A percentile compares a stretch with the other conserved stretches of the same genome.
phyloP scores from a whole-genome alignment of 352 stramenopile genomes.

The Globisporangium middletonii region DNA sequence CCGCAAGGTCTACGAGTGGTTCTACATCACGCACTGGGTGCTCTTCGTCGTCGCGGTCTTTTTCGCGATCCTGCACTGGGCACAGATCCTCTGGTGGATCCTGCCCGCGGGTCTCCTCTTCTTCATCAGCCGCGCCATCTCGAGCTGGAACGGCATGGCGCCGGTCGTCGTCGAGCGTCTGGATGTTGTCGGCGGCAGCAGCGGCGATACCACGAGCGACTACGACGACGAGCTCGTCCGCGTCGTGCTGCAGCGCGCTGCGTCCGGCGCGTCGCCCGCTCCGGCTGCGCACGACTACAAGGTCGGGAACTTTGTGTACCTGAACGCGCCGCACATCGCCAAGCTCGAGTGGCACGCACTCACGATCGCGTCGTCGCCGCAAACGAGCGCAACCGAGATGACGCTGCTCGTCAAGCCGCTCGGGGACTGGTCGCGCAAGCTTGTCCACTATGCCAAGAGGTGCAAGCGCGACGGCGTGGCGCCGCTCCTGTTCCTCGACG shows the following conservation, averaged over 20 bases:
- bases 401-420: constrained; percentile 47
- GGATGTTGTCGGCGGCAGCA: no score
- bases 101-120: no score
- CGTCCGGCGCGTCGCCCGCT: constrained; percentile 11
- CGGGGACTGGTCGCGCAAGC: constrained; percentile 38
- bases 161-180: constrained; percentile 51
- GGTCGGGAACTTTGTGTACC: constrained; percentile 47
- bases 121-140: constrained; percentile 17
- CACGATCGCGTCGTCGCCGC: constrained; percentile 47
- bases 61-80: no score
- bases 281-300: constrained; percentile 36
- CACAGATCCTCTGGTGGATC: no score
- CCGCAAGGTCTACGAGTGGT: no score
- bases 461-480: constrained; percentile 17
- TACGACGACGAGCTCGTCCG: no score
- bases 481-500: constrained; percentile 36
- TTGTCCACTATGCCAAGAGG: constrained; percentile 33
- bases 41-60: no score
- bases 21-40: no score
- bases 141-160: constrained; percentile 34
- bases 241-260: no score
- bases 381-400: constrained; percentile 26
- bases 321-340: constrained; percentile 46
- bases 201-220: no score
- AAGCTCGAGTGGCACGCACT: constrained; percentile 56